Conservation (phyloP, 192 early-diverging fungal genomes). For the Haplosporangium gracile region DNA sequence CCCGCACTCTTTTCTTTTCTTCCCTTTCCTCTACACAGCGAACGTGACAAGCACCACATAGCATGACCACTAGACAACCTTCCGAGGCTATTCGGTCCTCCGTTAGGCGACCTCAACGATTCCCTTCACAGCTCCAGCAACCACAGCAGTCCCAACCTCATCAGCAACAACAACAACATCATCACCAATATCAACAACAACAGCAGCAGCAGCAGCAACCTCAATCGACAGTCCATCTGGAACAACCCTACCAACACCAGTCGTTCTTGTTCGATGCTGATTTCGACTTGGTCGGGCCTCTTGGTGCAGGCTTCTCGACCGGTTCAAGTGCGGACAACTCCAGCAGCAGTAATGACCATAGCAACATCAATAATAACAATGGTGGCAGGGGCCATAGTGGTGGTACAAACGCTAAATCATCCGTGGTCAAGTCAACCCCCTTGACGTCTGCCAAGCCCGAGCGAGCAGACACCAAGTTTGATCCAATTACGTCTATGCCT, state of each 20-base stretch:
- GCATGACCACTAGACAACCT: not conserved
- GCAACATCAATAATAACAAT: not conserved
- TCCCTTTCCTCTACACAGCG: not conserved
- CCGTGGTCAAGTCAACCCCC: slow-evolving; percentile 12
- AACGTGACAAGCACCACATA: not conserved
- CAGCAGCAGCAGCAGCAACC: not conserved
- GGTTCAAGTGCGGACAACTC: not conserved
- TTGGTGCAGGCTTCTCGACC: slow-evolving; percentile 3
- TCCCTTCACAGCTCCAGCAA: slow-evolving; percentile 2
- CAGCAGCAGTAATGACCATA: slow-evolving; percentile 1
- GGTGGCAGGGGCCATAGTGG: slow-evolving; percentile 14
- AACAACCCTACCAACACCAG: slow-evolving; percentile 1
- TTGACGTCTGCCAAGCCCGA: slow-evolving; percentile 9
- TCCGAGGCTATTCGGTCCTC: slow-evolving; percentile 2
- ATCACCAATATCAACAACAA: not conserved
- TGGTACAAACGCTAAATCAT: slow-evolving; percentile 25
- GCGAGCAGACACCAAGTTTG: slow-evolving; percentile 17
- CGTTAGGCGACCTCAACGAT: not conserved
- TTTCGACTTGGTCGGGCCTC: slow-evolving; percentile 19
- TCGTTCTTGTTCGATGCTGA: slow-evolving; percentile 22
- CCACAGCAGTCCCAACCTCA: slow-evolving; percentile 21
- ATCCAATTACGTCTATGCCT: slow-evolving; percentile 7
- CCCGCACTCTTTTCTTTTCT: not conserved
- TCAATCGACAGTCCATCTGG: not conserved
- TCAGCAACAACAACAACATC: not conserved